Percentiles rank a stretch among this genome's conserved stretches.
These are phyloP conservation scores for Cladophialophora bantiana DNA, from an alignment of 2,329 filamentous ascomycete species.

Conservation along the genomic window DNA sequence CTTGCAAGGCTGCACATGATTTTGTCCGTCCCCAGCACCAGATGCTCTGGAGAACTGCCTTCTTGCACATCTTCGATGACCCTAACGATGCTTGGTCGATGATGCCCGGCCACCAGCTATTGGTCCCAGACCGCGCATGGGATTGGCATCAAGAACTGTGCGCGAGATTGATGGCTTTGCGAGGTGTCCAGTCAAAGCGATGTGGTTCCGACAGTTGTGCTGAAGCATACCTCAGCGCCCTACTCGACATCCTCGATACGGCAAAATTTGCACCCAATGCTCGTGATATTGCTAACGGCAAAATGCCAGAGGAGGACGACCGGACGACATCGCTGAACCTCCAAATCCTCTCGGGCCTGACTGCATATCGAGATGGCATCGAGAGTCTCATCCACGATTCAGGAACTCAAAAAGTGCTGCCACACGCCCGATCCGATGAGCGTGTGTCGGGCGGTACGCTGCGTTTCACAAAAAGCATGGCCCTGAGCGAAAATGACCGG, in stretches of 20 bases:
- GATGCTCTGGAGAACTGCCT: conserved; percentile 37
- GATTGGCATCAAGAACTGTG: conserved; percentile 38
- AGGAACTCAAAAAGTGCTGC: not conserved
- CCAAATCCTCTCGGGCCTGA: conserved; percentile 27
- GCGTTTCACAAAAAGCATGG: conserved; percentile 32
- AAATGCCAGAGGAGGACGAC: conserved; percentile 33
- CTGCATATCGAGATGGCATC: conserved; percentile 24
- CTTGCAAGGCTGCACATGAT: conserved; percentile 32
- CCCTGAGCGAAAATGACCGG: conserved; percentile 21
- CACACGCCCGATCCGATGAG: conserved; percentile 14
- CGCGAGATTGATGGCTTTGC: conserved; percentile 27
- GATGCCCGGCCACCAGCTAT: conserved; percentile 15
- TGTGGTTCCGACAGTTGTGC: conserved; percentile 10
- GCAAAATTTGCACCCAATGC: conserved; percentile 35
- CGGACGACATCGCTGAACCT: conserved; percentile 35
- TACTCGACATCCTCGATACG: conserved; percentile 40
- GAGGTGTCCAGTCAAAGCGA: conserved; percentile 17
- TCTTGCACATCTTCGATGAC: conserved; percentile 39
- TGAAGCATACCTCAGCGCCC: conserved; percentile 25
- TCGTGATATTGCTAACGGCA: conserved; percentile 32
- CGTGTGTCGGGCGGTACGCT: conserved; percentile 13
- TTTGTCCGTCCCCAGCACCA: conserved; percentile 34
- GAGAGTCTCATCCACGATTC: conserved; percentile 34
- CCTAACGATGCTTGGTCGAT: conserved; percentile 37
- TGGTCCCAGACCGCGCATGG: conserved; percentile 15